These are phyloP conservation scores for Pistacia integerrima DNA, from an alignment of 345 rosid species.

Conservation along the genomic window DNA sequence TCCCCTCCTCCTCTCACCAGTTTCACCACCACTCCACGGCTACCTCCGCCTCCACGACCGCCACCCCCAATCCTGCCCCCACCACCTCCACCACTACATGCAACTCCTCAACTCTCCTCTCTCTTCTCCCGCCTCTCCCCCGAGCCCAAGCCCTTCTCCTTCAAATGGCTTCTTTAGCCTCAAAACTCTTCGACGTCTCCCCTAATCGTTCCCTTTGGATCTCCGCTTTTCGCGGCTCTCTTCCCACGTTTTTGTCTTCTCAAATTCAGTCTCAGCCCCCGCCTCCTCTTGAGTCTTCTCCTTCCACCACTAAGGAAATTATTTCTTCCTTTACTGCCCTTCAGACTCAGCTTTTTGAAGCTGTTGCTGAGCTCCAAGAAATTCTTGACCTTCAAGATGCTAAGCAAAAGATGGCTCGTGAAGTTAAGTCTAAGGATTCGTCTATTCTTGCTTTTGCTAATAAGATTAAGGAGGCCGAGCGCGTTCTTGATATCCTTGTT, in stretches of 20 bases:
- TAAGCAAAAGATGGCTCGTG: constrained; percentile 60
- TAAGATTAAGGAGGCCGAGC: constrained; percentile 77
- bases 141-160: constrained; percentile 85
- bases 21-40: constrained; percentile 41
- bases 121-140: constrained; percentile 89
- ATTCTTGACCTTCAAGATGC: constrained; percentile 94
- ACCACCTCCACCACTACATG: constrained; percentile 29
- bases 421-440: constrained; percentile 58
- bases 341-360: constrained; percentile 89
- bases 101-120: constrained; percentile 67
- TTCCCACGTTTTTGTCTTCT: constrained; percentile 72
- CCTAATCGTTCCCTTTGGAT: constrained; percentile 78
- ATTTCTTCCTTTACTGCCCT: constrained; percentile 65
- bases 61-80: constrained; percentile 23
- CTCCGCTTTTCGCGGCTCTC: constrained; percentile 73
- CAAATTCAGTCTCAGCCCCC: constrained; percentile 51
- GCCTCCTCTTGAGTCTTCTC: constrained; percentile 54
- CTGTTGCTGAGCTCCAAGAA: constrained; percentile 89
- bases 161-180: constrained; percentile 71
- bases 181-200: constrained; percentile 79
- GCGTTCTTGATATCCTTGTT: constrained; percentile 76
- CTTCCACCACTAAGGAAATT: constrained; percentile 66
- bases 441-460: constrained; percentile 68
- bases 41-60: constrained; percentile 36
- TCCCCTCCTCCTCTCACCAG: constrained; percentile 32